phyloP scores from a whole-genome alignment of 108 stramenopile species.

The Nitzschia inconspicua region DNA sequence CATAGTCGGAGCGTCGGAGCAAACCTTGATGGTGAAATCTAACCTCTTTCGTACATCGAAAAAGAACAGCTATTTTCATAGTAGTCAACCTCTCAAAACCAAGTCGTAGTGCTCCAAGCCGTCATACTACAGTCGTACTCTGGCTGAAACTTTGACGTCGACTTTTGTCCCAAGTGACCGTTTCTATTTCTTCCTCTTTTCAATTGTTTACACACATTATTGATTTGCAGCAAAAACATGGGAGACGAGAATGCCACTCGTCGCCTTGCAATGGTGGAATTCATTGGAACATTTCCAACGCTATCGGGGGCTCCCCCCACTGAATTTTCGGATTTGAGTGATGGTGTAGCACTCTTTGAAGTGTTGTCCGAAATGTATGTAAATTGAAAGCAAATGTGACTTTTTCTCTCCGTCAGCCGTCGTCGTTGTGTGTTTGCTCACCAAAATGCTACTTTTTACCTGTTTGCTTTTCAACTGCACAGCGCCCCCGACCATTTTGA shows the following conservation, averaged over 20 bases:
- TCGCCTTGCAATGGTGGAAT: slow-evolving; percentile 59
- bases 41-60: too few species aligned
- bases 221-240: slow-evolving; percentile 17
- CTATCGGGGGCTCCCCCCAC: slow-evolving; percentile 54
- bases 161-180: too few species aligned
- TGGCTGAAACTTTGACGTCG: too few species aligned
- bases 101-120: too few species aligned
- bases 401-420: too few species aligned
- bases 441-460: not conserved
- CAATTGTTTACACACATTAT: too few species aligned
- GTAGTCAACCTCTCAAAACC: too few species aligned
- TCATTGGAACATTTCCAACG: slow-evolving; percentile 56
- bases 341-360: slow-evolving; percentile 82
- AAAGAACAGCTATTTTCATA: too few species aligned
- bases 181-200: too few species aligned
- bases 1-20: too few species aligned
- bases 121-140: too few species aligned
- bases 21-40: too few species aligned
- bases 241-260: slow-evolving; percentile 35
- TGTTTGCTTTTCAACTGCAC: not conserved
- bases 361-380: slow-evolving; percentile 86
- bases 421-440: not conserved
- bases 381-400: not conserved
- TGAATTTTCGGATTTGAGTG: slow-evolving; percentile 54
- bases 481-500: slow-evolving; percentile 81